Evolutionary conservation across 2,329 filamentous ascomycete species (phyloP).

Genomic region (Penicillium crustosum): DNA sequence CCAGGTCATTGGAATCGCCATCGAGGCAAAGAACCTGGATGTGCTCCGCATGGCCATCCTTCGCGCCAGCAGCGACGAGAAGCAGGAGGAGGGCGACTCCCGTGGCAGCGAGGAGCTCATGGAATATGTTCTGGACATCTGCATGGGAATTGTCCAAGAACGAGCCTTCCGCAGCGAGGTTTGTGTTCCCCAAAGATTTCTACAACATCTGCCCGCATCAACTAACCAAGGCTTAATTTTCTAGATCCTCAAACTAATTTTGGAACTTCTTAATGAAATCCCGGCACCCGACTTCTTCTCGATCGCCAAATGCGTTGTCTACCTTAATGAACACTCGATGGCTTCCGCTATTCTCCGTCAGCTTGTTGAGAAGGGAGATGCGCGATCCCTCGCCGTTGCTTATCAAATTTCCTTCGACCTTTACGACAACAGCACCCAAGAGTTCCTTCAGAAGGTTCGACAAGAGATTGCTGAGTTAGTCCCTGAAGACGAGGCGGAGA

Average conservation of each 20-base stretch:
- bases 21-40: slow-evolving; percentile 89
- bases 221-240: slow-evolving; percentile 3
- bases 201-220: background rate
- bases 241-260: slow-evolving; percentile 82
- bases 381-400: slow-evolving; percentile 76
- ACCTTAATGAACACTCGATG: slow-evolving; percentile 87
- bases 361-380: slow-evolving; percentile 76
- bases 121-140: slow-evolving; percentile 93
- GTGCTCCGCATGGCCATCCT: slow-evolving; percentile 84
- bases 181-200: slow-evolving; percentile 20
- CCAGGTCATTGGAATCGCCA: slow-evolving; percentile 93
- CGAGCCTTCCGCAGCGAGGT: slow-evolving; percentile 74
- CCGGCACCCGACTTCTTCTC: slow-evolving; percentile 95
- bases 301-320: slow-evolving; percentile 96
- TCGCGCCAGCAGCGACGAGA: slow-evolving; percentile 83
- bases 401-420: slow-evolving; percentile 98
- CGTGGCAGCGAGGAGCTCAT: slow-evolving; percentile 83
- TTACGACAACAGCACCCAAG: slow-evolving; percentile 97
- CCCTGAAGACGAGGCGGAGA: slow-evolving; percentile 42
- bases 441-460: slow-evolving; percentile 89
- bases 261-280: slow-evolving; percentile 93
- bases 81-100: slow-evolving; percentile 60
- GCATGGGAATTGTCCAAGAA: slow-evolving; percentile 97
- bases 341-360: slow-evolving; percentile 82
- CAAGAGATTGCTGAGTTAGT: slow-evolving; percentile 66